Base-by-base conservation (phyloP, 176 grass and related monocot genomes). In the Saccharum officinarum region DNA sequence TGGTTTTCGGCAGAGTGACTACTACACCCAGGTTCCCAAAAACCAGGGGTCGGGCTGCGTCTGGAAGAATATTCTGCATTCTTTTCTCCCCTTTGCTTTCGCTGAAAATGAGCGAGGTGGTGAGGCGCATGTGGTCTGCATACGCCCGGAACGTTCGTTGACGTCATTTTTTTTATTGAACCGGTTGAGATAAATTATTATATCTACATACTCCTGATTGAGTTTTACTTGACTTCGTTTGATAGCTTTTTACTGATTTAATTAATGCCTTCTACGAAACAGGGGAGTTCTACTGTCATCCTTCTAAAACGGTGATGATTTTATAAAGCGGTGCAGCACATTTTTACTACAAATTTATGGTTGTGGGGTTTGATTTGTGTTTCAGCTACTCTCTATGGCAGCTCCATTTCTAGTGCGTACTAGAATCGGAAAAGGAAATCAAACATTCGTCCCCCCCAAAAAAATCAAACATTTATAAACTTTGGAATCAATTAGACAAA, bases 1-100 rank as follows among this genome's bases (percentile, higher is more conserved):
- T 78, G 66, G 88, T 90, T 90, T 89, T 86, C 16, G 16, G 71
- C 54, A 23, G 45, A 67, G 76, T 30, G 60, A 28, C 5, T 1
- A 61, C 75, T 28, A 15, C 80, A 73, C 81, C 61, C 59, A 11
- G 85, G 26, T 85, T 81, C 71, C 71, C 50, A 15, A 71, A 90
- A 90, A 77, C 71, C 52, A 3, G 65, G 62, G 76, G 45, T 14
- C 20, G 10, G 45, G 30, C 7, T 9, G 63, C 45, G 28, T 67
- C 38, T 3, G 33, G 38, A 3, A 0, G 66, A 86, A 86, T 79
- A 62, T 39, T 71, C 40, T 16, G 57, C n/a, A n/a, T n/a, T 23
- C 7, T 59, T 59, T 38, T 71, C 26, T 11, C 2, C 2, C 0
- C 39, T 44, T 17, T 16, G 17, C 3, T 74, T 64, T 20, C 75